phyloP scores from a whole-genome alignment of 1,284 basidiomycete genomes.

The Grifola frondosa region DNA sequence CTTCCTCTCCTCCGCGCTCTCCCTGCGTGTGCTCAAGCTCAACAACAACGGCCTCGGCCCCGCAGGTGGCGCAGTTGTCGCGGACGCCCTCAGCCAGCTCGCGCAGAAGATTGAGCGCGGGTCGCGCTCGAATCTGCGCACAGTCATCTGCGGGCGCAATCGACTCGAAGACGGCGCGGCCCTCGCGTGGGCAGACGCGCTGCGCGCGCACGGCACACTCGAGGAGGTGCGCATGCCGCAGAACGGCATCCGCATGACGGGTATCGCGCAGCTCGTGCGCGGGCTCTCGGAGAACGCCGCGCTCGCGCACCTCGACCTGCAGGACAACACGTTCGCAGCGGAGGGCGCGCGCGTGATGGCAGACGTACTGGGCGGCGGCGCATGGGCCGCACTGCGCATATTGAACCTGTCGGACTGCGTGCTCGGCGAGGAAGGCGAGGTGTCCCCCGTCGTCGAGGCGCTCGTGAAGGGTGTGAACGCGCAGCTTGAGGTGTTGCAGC shows the following conservation, averaged over 20 bases:
- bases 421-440: constrained; percentile 67
- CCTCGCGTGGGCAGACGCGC: constrained; percentile 82
- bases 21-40: constrained; percentile 82
- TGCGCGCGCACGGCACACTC: constrained; percentile 80
- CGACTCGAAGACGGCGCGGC: constrained; percentile 92
- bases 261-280: constrained; percentile 78
- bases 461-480: constrained; percentile 74
- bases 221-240: constrained; percentile 91
- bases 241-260: constrained; percentile 96
- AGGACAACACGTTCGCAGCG: constrained; percentile 93
- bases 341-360: constrained; percentile 79
- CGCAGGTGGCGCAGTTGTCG: constrained; percentile 83
- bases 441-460: constrained; percentile 63
- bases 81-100: constrained; percentile 80
- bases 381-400: constrained; percentile 72
- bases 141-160: constrained; percentile 92
- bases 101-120: constrained; percentile 71
- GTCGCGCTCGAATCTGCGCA: constrained; percentile 70
- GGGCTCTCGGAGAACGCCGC: constrained; percentile 73
- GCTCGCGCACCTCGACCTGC: constrained; percentile 84
- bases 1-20: constrained; percentile 80
- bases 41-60: constrained; percentile 99
- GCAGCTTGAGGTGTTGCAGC: constrained; percentile 71
- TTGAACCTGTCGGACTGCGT: constrained; percentile 95
- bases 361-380: constrained; percentile 49